Conservation (phyloP, 805 yeast genomes). For the Lipomyces japonicus region DNA sequence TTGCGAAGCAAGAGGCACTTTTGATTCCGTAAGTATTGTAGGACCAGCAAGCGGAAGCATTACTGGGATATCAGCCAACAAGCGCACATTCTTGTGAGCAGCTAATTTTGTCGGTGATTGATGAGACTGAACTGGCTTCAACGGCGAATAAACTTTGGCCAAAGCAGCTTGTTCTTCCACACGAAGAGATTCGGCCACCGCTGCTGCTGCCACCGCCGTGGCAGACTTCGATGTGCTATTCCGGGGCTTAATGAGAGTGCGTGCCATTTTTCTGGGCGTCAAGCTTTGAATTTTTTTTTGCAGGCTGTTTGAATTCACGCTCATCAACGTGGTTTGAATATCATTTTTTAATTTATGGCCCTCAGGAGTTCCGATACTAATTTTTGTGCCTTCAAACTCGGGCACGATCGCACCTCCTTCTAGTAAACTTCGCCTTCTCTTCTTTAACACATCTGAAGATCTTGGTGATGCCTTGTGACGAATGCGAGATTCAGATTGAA, state of each 20-base stretch:
- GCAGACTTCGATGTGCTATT: constrained; percentile 9
- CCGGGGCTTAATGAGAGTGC: constrained; percentile 16
- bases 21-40: neutral
- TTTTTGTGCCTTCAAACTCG: constrained; percentile 14
- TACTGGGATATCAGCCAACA: constrained; percentile 7
- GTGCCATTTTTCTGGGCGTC: constrained; percentile 19
- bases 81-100: neutral
- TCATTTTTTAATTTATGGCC: constrained; percentile 20
- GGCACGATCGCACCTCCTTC: constrained; percentile 2
- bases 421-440: constrained; percentile 15
- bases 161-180: constrained; percentile 20
- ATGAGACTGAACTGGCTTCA: constrained; percentile 6
- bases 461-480: constrained; percentile 10
- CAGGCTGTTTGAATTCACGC: constrained; percentile 12
- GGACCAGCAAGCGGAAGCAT: constrained; percentile 7
- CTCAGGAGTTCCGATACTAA: constrained; percentile 24
- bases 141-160: constrained; percentile 24
- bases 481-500: neutral
- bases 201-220: neutral
- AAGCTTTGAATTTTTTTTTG: constrained; percentile 26
- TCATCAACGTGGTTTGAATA: constrained; percentile 18
- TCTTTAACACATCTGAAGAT: neutral
- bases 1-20: neutral
- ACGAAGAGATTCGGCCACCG: constrained; percentile 1
- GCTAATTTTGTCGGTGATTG: constrained; percentile 7